Conservation (phyloP, 331 rosid species). For the Saraca asoca region DNA sequence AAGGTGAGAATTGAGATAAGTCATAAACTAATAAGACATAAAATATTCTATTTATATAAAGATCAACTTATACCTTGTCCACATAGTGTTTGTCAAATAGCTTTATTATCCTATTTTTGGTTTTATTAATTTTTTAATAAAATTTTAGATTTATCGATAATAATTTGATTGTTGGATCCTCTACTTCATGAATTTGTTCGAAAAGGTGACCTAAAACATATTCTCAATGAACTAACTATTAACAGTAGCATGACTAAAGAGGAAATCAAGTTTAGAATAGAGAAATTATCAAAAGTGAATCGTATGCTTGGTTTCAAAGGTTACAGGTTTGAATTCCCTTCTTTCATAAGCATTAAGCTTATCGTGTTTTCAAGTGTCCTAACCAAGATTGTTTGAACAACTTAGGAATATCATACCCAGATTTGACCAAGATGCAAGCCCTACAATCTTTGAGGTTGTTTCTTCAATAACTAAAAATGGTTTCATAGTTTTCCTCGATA, state of each 20-base stretch:
- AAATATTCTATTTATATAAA: too few relatives aligned
- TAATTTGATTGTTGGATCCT: conserved; percentile 92
- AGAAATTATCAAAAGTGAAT: conserved; percentile 91
- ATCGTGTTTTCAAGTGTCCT: neutral
- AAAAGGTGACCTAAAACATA: conserved; percentile 85
- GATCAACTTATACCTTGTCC: neutral
- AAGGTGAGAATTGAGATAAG: conserved; percentile 94
- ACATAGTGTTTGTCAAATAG: neutral
- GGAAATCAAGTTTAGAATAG: conserved; percentile 78
- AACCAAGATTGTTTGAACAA: conserved; percentile 43
- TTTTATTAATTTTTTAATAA: neutral
- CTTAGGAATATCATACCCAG: conserved; percentile 91
- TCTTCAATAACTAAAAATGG: conserved; percentile 69
- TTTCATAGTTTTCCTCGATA: conserved; percentile 75
- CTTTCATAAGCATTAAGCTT: neutral
- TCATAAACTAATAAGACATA: too few relatives aligned
- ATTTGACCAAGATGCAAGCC: conserved; percentile 92
- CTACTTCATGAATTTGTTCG: conserved; percentile 99
- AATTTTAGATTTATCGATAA: conserved; percentile 80
- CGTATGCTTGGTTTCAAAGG: conserved; percentile 99
- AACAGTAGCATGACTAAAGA: conserved; percentile 90
- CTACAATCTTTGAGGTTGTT: conserved; percentile 89
- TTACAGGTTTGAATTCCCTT: conserved; percentile 67
- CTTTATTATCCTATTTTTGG: neutral
- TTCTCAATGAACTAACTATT: conserved; percentile 72